phyloP scores from a whole-genome alignment of 164 flowering plant genomes.

The Tinospora cordifolia region DNA sequence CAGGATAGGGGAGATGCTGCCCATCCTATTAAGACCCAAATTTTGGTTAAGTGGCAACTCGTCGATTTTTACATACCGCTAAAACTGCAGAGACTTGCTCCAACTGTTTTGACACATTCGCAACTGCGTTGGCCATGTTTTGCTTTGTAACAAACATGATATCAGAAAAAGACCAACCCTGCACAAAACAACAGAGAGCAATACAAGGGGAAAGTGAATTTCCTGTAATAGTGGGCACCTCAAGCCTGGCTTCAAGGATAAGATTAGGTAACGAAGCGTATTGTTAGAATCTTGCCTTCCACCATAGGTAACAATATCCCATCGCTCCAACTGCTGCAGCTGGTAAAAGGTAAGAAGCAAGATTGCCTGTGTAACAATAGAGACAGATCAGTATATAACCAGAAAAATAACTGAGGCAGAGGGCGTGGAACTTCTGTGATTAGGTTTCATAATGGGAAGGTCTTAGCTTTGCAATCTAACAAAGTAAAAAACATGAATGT shows the following conservation, averaged over 20 bases:
- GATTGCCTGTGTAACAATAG: constrained; percentile 33
- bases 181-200: constrained; percentile 21
- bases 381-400: background rate
- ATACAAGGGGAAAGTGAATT: background rate
- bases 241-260: background rate
- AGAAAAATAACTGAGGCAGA: background rate
- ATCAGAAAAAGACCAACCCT: constrained; percentile 82
- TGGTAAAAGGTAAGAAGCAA: constrained; percentile 61
- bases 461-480: background rate
- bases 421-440: background rate
- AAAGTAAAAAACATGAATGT: background rate
- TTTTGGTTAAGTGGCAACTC: background rate
- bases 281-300: constrained; percentile 54
- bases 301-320: constrained; percentile 95
- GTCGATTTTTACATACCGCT: constrained; percentile 37
- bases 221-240: background rate
- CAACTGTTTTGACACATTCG: constrained; percentile 68
- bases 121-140: constrained; percentile 78
- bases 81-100: constrained; percentile 59
- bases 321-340: constrained; percentile 89
- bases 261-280: background rate
- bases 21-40: background rate
- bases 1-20: too few relatives aligned
- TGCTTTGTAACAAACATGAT: constrained; percentile 81
- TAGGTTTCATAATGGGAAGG: background rate